phyloP scores from a whole-genome alignment of 129 eudicot genomes.

The Silybum marianum region DNA sequence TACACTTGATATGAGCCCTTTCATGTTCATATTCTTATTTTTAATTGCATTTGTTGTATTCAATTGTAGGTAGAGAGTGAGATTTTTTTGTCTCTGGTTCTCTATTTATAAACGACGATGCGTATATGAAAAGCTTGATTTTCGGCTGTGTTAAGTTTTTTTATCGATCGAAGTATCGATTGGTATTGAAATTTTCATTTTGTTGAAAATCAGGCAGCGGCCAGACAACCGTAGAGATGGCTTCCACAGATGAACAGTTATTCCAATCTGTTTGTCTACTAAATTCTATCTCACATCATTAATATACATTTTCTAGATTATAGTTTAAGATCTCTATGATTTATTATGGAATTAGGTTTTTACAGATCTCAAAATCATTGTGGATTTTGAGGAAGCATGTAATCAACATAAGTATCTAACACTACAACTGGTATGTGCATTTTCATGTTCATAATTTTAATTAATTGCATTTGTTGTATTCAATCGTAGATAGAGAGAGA shows the following conservation, averaged over 20 bases:
- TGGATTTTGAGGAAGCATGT: no score
- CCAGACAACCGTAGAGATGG: constrained; percentile 49
- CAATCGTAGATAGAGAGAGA: not conserved
- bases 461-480: constrained; percentile 21
- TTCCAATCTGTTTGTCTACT: not conserved
- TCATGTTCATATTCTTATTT: not conserved
- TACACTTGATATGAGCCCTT: constrained; percentile 46
- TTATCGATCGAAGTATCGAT: not conserved
- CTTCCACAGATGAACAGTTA: not conserved
- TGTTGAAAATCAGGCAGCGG: constrained; percentile 21
- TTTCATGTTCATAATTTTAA: not conserved
- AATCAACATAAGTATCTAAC: no score
- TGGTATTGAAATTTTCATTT: not conserved
- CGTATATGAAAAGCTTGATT: constrained; percentile 27
- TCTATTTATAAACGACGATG: constrained; percentile 27
- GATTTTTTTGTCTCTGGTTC: not conserved
- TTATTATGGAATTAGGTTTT: no score
- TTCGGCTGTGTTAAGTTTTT: not conserved
- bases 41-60: constrained; percentile 22
- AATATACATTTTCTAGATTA: not conserved
- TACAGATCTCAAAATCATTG: no score
- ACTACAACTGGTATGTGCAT: constrained; percentile 28
- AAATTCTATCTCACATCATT: not conserved
- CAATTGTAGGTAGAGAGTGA: not conserved
- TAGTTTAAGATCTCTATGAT: not conserved